Conservation (phyloP, 345 rosid species). For the Camelina neglecta region DNA sequence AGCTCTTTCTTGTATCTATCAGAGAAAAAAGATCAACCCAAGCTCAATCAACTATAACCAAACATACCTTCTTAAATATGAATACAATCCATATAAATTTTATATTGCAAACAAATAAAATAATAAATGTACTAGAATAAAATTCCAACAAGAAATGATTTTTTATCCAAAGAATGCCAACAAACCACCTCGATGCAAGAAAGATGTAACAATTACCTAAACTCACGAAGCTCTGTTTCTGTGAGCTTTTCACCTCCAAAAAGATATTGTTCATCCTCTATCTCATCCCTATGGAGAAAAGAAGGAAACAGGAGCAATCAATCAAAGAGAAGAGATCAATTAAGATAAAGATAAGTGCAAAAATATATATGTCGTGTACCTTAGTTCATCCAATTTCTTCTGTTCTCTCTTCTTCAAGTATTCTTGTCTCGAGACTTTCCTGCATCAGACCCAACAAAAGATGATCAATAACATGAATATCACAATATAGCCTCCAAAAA, state of each 20-base stretch:
- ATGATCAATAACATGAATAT: conserved; percentile 26
- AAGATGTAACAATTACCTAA: conserved; percentile 53
- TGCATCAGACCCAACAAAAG: conserved; percentile 45
- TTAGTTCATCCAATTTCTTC: conserved; percentile 93
- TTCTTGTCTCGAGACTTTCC: conserved; percentile 89
- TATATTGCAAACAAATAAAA: neutral
- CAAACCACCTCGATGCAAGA: conserved; percentile 22
- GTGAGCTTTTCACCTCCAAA: conserved; percentile 77
- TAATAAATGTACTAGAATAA: neutral
- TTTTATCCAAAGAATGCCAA: conserved; percentile 17
- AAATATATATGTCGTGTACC: conserved; percentile 48
- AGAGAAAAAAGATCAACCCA: conserved; percentile 31
- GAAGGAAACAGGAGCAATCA: conserved; percentile 29
- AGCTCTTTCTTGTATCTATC: conserved; percentile 81
- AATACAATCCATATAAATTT: conserved; percentile 12
- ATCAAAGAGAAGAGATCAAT: conserved; percentile 16
- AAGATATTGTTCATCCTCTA: conserved; percentile 87
- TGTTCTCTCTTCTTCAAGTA: conserved; percentile 96
- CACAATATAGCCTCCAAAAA: conserved; percentile 19
- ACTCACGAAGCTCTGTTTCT: conserved; percentile 67
- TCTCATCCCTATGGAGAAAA: conserved; percentile 67
- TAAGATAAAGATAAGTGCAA: conserved; percentile 1
- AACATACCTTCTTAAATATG: conserved; percentile 13
- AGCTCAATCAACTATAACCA: conserved; percentile 22
- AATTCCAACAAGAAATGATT: neutral